Conservation (phyloP, 768 basidiomycete genomes). For the Paxillus ammoniavirescens region DNA sequence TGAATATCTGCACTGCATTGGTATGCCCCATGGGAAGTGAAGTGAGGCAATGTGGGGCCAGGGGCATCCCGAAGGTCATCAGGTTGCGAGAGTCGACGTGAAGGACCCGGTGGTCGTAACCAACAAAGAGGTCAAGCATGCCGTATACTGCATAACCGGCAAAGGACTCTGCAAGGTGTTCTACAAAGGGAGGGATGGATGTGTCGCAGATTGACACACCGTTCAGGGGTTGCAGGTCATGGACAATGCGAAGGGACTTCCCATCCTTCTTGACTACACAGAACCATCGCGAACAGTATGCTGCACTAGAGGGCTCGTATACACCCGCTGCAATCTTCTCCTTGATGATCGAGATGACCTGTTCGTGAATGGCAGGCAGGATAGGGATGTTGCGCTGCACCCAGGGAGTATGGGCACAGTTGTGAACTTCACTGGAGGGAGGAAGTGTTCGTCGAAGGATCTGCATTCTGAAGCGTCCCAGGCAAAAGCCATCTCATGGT, state of each 20-base stretch:
- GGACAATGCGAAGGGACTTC: conserved; percentile 33
- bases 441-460: conserved; percentile 29
- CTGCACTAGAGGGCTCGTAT: background rate
- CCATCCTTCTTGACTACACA: conserved; percentile 35
- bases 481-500: conserved; percentile 33
- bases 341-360: conserved; percentile 1
- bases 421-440: conserved; percentile 31
- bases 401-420: conserved; percentile 33
- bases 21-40: conserved; percentile 42
- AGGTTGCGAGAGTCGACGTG: no score
- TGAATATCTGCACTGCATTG: conserved; percentile 39
- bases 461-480: conserved; percentile 39
- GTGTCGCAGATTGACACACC: conserved; percentile 34
- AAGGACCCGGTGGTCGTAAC: no score
- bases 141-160: conserved; percentile 30
- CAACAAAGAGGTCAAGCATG: conserved; percentile 35
- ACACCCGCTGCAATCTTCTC: background rate
- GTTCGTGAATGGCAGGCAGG: conserved; percentile 19
- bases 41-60: conserved; percentile 31
- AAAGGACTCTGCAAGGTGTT: conserved; percentile 34
- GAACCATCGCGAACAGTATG: background rate
- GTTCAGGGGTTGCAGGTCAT: conserved; percentile 39
- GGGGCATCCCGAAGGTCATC: conserved; percentile 41
- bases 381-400: conserved; percentile 32
- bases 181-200: conserved; percentile 1